These are phyloP conservation scores for Myxozyma vanderwaltii DNA, from an alignment of 805 yeast genomes.

Conservation along the genomic window DNA sequence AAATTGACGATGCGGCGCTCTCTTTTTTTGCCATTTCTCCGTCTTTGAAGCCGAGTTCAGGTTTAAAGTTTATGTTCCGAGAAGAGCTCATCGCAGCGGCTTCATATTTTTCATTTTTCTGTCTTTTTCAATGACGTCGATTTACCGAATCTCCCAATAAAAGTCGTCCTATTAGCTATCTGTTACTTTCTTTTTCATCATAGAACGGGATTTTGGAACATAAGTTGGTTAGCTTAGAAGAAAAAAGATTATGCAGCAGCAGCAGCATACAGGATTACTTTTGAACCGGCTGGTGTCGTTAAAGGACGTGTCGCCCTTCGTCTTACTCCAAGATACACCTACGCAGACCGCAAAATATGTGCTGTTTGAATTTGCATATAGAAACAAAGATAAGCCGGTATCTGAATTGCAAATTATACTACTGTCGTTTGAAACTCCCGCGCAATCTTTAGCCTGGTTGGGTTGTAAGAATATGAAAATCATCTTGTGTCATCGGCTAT, in stretches of 20 bases:
- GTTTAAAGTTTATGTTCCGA: not conserved
- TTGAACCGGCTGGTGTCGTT: slow-evolving; percentile 66
- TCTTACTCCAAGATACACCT: slow-evolving; percentile 68
- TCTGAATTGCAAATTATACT: slow-evolving; percentile 48
- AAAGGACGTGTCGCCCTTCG: slow-evolving; percentile 74
- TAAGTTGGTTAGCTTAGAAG: not conserved
- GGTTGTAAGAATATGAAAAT: not conserved
- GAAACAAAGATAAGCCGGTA: slow-evolving; percentile 39
- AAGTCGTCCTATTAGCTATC: not conserved
- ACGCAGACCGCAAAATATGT: slow-evolving; percentile 65
- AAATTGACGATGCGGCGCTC: slow-evolving; percentile 9
- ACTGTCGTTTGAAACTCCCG: slow-evolving; percentile 69
- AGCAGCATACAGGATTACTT: slow-evolving; percentile 40
- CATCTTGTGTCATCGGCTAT: slow-evolving; percentile 17
- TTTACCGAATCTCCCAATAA: not conserved
- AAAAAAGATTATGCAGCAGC: not conserved
- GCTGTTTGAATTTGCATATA: slow-evolving; percentile 58
- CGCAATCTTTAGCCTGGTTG: slow-evolving; percentile 35
- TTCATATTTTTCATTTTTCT: no score
- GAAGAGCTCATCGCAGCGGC: slow-evolving; percentile 1
- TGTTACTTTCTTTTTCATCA: no score
- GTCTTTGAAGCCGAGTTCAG: not conserved
- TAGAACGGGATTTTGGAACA: no score
- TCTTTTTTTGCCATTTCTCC: not conserved
- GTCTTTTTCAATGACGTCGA: not conserved